Evolutionary conservation across 257 asterid genomes (phyloP), one percentile per base, ranked within the genome.

Genomic region (Penstemon davidsonii): DNA sequence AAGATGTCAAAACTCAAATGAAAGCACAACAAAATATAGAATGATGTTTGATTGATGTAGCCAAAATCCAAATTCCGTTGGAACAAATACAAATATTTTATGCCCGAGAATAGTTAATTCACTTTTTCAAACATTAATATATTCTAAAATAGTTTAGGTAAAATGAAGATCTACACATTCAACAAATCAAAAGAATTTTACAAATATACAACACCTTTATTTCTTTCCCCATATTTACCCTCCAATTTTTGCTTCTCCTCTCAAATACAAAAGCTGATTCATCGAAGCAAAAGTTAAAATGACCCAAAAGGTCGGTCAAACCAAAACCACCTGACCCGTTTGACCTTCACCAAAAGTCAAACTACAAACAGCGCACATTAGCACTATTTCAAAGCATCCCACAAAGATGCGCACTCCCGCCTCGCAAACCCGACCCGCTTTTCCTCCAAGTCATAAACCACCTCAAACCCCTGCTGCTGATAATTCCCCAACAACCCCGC

Each of bases 381-480:
- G 79, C 62, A 40, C 54, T 71, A 77, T 43, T 70, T 88, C 78
- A 92, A 67, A 38, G 59, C 70, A 72, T 90, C 89, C 97, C 97
- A 93, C 83, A 93, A 68, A 71, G 96, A 80, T 60, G 95, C 83
- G 80, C 97, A 93, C 51, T 85, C 76, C 82, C 97, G 70, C 66
- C 77, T 80, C 0, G 99, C 99, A 60, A 93, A 93, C 9, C 99
- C 99, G 58, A 93, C 81, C 77, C 90, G 81, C 10, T 74, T 79
- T 1, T 75, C 60, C 70, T 86, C 92, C 91, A 93, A 80, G 69
- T 93, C 99, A 79, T 88, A 93, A 71, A 84, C 97, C 76, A 93
- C 97, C 64, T 93, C 99, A 80, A 93, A 88, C 51, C 99, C 99
- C 84, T 90, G 99, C 73, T 93, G 99, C 70, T 84, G 95, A 73